Percentiles rank a stretch among this genome's conserved stretches.
These are phyloP conservation scores for Clonostachys byssicola DNA, from an alignment of 2,329 filamentous ascomycete genomes.

Conservation along the genomic window DNA sequence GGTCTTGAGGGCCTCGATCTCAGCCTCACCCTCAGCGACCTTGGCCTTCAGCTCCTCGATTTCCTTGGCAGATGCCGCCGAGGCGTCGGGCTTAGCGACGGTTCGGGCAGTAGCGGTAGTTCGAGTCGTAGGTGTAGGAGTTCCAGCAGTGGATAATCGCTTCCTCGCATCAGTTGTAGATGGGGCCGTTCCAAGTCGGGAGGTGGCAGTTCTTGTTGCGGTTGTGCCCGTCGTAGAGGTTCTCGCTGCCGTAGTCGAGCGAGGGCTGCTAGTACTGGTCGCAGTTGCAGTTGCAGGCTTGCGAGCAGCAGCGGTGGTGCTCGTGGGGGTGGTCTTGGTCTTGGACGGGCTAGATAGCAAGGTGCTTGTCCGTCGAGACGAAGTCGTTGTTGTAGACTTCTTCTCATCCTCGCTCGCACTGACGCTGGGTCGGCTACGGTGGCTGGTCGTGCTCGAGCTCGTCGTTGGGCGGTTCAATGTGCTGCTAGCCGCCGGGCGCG, in stretches of 20 bases:
- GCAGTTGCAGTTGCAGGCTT: conserved; percentile 22
- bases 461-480: conserved; percentile 23
- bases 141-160: conserved; percentile 47
- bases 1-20: conserved; percentile 51
- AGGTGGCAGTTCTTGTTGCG: conserved; percentile 26
- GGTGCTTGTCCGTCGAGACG: conserved; percentile 38
- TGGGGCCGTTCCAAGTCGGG: conserved; percentile 28
- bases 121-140: conserved; percentile 26
- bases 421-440: conserved; percentile 40
- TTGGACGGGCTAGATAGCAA: conserved; percentile 31
- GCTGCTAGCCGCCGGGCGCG: conserved; percentile 34
- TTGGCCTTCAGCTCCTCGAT: conserved; percentile 57
- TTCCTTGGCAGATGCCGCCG: conserved; percentile 44
- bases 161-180: conserved; percentile 48
- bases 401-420: conserved; percentile 48
- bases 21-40: conserved; percentile 51
- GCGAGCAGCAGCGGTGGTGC: conserved; percentile 23
- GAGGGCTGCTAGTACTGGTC: conserved; percentile 19
- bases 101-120: conserved; percentile 20
- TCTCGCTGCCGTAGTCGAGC: conserved; percentile 21
- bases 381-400: conserved; percentile 30
- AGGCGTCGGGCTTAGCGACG: conserved; percentile 29
- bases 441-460: conserved; percentile 28
- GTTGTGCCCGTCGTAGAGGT: conserved; percentile 20
- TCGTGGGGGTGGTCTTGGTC: conserved; percentile 21